Base-by-base conservation (phyloP, 2,329 filamentous ascomycete genomes). In the Didymella lethalis region DNA sequence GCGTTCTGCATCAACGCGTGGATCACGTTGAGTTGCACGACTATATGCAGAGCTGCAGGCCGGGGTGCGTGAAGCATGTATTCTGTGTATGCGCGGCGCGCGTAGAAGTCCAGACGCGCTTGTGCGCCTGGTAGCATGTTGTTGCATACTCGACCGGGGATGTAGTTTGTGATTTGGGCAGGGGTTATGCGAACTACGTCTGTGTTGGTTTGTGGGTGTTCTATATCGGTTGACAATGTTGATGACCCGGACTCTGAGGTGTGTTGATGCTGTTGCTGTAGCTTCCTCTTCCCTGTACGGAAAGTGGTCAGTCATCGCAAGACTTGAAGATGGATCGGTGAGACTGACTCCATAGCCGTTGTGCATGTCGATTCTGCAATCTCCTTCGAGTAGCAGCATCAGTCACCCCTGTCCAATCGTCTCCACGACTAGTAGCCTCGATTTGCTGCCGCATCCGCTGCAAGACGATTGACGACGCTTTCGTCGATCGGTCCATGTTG, bases 1-100 rank as follows among this genome's bases (percentile, higher is more conserved):
- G 46, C 53, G 25, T 56, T 56, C 26, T 48, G 53, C 31, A 48
- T 34, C 23, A 56, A 10, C 1, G 53, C 53, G 31, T 56, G 36
- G 11, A 56, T 41, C 4, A 56, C 53, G 20, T 50, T 56, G 38
- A 45, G 47, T 25, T 48, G 45, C 4, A 50, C 40, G 4, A 56
- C 29, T 25, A 36, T 36, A n/a, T 47, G 53, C 7, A 55, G 28
- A 10, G 36, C 20, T 10, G 46, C 18, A 11, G 46, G 53, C 2
- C 53, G 18, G 14, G 53, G 26, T 6, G 45, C 32, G 14, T 36
- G 28, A 14, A 55, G 53, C 34, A 47, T 44, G 45, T 55, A 55
- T 28, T 49, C 38, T 23, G 28, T 31, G 46, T 55, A 55, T 2
- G 52, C 52, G 1, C 26, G 50, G 11, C 26, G 48, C 6, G 48